phyloP scores from a whole-genome alignment of 768 basidiomycete genomes.

The Tubosaeta sp. region DNA sequence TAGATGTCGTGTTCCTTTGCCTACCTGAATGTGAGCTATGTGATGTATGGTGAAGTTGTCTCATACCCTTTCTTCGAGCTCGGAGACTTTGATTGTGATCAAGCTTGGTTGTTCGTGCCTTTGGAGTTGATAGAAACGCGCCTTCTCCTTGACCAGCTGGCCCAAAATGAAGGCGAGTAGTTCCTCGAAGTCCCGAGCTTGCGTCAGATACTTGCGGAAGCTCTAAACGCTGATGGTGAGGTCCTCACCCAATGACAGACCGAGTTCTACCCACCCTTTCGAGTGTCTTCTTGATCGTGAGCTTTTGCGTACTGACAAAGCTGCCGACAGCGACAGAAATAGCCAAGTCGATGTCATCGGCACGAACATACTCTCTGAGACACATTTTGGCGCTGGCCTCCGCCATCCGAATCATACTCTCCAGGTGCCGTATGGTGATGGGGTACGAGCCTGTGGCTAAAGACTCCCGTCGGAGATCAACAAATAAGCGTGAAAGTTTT shows the following conservation, averaged over 20 bases:
- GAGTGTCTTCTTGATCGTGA: slow-evolving; percentile 96
- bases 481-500: slow-evolving; percentile 89
- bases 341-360: slow-evolving; percentile 95
- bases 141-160: slow-evolving; percentile 88
- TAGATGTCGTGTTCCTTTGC: slow-evolving; percentile 97
- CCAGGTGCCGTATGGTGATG: slow-evolving; percentile 95
- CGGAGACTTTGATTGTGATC: slow-evolving; percentile 70
- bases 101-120: slow-evolving; percentile 72
- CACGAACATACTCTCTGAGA: slow-evolving; percentile 89
- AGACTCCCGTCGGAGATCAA: slow-evolving; percentile 93
- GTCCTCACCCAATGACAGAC: neutral
- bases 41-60: neutral
- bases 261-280: slow-evolving; percentile 59
- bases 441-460: slow-evolving; percentile 98
- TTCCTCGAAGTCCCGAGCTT: slow-evolving; percentile 95
- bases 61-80: slow-evolving; percentile 84
- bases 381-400: slow-evolving; percentile 99
- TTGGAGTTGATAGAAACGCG: slow-evolving; percentile 76
- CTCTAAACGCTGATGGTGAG: slow-evolving; percentile 47
- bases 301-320: slow-evolving; percentile 96
- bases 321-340: slow-evolving; percentile 93
- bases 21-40: slow-evolving; percentile 37
- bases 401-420: slow-evolving; percentile 99
- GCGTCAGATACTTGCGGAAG: slow-evolving; percentile 96
- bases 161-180: slow-evolving; percentile 92